Conservation (phyloP, 2,329 filamentous ascomycete genomes). For the Pseudocercospora crystallina region DNA sequence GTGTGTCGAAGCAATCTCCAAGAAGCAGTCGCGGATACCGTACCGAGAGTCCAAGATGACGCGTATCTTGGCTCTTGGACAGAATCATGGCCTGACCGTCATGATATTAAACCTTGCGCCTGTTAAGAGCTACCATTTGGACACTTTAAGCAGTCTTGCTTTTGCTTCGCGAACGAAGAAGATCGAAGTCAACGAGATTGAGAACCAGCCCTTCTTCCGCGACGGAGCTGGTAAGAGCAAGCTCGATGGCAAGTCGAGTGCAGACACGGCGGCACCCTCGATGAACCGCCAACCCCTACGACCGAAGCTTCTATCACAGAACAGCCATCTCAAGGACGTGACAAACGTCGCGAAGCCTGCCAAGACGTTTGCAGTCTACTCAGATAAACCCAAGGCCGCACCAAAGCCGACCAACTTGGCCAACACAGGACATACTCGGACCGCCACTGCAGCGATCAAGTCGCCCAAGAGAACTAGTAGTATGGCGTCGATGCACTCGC, state of each 20-base stretch:
- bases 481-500: constrained; percentile 35
- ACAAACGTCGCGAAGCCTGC: constrained; percentile 64
- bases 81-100: constrained; percentile 91
- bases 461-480: constrained; percentile 47
- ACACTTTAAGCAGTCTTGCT: constrained; percentile 89
- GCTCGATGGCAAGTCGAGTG: constrained; percentile 39
- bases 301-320: constrained; percentile 72
- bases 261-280: constrained; percentile 36
- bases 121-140: constrained; percentile 86
- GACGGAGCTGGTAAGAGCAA: constrained; percentile 33
- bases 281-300: constrained; percentile 72
- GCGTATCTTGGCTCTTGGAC: constrained; percentile 82
- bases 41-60: constrained; percentile 98
- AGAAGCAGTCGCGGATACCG: constrained; percentile 72
- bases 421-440: constrained; percentile 27
- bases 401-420: constrained; percentile 22
- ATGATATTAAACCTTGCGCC: constrained; percentile 97
- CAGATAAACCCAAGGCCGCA: constrained; percentile 63
- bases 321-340: constrained; percentile 56
- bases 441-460: constrained; percentile 19
- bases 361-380: constrained; percentile 85
- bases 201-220: constrained; percentile 84
- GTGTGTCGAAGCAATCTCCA: constrained; percentile 91
- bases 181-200: constrained; percentile 91
- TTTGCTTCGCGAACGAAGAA: constrained; percentile 95